These are phyloP conservation scores for Penicillium sp. DNA, from an alignment of 2,329 filamentous ascomycete genomes.

Conservation along the genomic window DNA sequence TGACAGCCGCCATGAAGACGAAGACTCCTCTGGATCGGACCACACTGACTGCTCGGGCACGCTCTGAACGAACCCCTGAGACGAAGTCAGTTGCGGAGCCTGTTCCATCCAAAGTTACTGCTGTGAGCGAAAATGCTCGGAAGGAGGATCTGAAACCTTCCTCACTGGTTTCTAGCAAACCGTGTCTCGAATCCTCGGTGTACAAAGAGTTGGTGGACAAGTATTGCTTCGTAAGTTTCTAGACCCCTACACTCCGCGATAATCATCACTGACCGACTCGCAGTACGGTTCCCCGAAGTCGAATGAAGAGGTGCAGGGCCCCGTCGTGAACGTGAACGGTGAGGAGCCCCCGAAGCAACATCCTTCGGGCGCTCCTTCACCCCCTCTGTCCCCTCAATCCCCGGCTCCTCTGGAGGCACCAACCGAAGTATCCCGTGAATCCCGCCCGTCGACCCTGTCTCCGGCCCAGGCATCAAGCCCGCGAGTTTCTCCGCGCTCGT, in stretches of 20 bases:
- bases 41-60: slow-evolving; percentile 57
- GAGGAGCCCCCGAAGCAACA: slow-evolving; percentile 11
- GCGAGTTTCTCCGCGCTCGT: slow-evolving; percentile 16
- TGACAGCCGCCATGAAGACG: slow-evolving; percentile 74
- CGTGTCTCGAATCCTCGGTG: slow-evolving; percentile 76
- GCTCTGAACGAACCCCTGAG: slow-evolving; percentile 44
- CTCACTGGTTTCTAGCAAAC: slow-evolving; percentile 60
- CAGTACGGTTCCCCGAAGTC: slow-evolving; percentile 53
- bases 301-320: slow-evolving; percentile 11
- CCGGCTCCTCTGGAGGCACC: slow-evolving; percentile 14
- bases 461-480: slow-evolving; percentile 12
- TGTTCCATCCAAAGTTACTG: slow-evolving; percentile 15
- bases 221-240: slow-evolving; percentile 95
- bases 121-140: slow-evolving; percentile 20
- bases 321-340: slow-evolving; percentile 12
- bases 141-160: slow-evolving; percentile 45
- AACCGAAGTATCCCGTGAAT: slow-evolving; percentile 12
- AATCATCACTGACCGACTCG: slow-evolving; percentile 14
- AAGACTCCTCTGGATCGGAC: slow-evolving; percentile 61
- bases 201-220: slow-evolving; percentile 98
- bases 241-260: not conserved
- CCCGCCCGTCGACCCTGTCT: slow-evolving; percentile 1
- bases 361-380: slow-evolving; percentile 21
- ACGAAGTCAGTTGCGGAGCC: slow-evolving; percentile 3
- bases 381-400: slow-evolving; percentile 27